Percentiles rank a stretch among this genome's conserved stretches.
These are phyloP conservation scores for Termitomyces sp. DNA, from an alignment of 768 basidiomycete species.

Conservation along the genomic window DNA sequence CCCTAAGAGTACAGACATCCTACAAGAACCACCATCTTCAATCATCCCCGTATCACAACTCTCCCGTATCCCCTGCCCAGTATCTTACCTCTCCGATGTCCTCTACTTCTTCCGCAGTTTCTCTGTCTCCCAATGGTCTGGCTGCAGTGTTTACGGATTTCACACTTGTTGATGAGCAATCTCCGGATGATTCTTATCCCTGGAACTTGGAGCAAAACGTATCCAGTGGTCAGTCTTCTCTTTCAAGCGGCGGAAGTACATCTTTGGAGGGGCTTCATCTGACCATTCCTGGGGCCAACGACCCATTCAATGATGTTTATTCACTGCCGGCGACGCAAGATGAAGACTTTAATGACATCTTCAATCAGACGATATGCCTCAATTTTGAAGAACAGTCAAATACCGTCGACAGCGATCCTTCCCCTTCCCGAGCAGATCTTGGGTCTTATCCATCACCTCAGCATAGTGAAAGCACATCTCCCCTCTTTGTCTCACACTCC, in stretches of 20 bases:
- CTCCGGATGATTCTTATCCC: not conserved
- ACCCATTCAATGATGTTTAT: not conserved
- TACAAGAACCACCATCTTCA: not conserved
- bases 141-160: not conserved
- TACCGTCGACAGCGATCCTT: not conserved
- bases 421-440: not conserved
- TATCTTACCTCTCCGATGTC: too few species aligned
- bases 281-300: not conserved
- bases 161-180: not conserved
- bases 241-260: not conserved
- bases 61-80: too few species aligned
- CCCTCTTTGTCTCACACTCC: too few species aligned
- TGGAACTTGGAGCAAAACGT: conserved; percentile 2
- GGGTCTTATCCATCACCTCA: not conserved
- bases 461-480: not conserved
- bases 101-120: conserved; percentile 1
- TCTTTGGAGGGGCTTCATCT: not conserved
- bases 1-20: not conserved
- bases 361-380: not conserved
- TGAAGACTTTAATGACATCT: not conserved
- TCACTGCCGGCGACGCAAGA: not conserved
- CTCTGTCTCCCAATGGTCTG: conserved; percentile 7
- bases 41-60: not conserved
- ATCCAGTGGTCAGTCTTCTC: not conserved
- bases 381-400: not conserved